phyloP scores from a whole-genome alignment of 352 stramenopile genomes.

The Phytophthora brassicae region DNA sequence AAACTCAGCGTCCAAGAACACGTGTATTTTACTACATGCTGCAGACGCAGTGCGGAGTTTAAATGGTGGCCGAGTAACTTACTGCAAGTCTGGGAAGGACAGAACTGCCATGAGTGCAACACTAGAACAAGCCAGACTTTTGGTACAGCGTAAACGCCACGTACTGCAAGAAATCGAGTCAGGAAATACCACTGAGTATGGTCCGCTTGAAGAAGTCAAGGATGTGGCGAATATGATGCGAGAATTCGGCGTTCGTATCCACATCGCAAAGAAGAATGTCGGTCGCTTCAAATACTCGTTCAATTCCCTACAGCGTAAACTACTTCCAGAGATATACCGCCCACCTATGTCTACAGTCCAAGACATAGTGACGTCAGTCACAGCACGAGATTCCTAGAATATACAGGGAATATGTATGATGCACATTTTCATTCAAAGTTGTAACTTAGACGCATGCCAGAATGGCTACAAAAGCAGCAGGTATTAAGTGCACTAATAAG shows the following conservation, averaged over 20 bases:
- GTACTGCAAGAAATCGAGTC: constrained; percentile 75
- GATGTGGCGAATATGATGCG: constrained; percentile 87
- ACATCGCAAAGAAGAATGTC: constrained; percentile 97
- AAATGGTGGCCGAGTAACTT: constrained; percentile 92
- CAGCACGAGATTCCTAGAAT: constrained; percentile 78
- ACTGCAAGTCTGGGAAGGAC: constrained; percentile 99
- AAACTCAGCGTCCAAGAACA: constrained; percentile 85
- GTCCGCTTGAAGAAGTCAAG: constrained; percentile 77
- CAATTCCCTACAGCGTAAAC: constrained; percentile 95
- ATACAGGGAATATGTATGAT: constrained; percentile 17
- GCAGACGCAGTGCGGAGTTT: constrained; percentile 88
- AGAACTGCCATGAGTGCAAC: constrained; percentile 97
- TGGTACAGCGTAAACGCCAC: constrained; percentile 74
- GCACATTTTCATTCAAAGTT: constrained; percentile 36
- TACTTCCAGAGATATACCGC: constrained; percentile 93
- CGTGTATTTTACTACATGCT: constrained; percentile 83
- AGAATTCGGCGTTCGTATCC: constrained; percentile 92
- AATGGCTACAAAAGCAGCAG: constrained; percentile 19
- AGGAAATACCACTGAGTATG: constrained; percentile 42
- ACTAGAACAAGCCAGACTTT: constrained; percentile 92
- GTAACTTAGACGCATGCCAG: constrained; percentile 30
- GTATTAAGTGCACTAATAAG: constrained; percentile 6
- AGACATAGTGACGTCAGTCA: constrained; percentile 91
- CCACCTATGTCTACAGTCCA: constrained; percentile 90
- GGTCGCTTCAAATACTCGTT: constrained; percentile 97